Percentiles rank a stretch among this genome's conserved stretches.
Evolutionary conservation across 2,329 filamentous ascomycete genomes (phyloP).

Genomic region (Colletotrichum phormii): DNA sequence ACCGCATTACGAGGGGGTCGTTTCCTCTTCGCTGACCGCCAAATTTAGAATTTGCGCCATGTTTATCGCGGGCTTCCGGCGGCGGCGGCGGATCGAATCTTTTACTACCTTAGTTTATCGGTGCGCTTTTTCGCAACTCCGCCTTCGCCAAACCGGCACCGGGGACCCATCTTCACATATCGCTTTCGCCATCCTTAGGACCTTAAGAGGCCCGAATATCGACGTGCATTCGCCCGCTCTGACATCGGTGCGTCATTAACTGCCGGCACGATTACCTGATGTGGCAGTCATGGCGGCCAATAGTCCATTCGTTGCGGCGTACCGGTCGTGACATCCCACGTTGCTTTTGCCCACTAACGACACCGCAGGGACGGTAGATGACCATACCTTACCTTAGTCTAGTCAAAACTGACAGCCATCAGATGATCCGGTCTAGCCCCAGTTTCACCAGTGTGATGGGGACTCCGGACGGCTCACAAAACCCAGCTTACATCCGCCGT

Average conservation of each 20-base stretch:
- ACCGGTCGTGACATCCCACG: constrained; percentile 27
- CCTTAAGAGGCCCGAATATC: constrained; percentile 17
- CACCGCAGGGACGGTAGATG: constrained; percentile 33
- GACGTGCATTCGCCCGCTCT: constrained; percentile 32
- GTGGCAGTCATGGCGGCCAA: constrained; percentile 34
- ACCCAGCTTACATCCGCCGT: constrained; percentile 32
- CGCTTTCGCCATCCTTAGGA: background rate
- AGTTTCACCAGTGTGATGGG: constrained; percentile 35
- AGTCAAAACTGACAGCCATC: constrained; percentile 31
- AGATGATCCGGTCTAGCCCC: constrained; percentile 36
- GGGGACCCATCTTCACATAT: constrained; percentile 8
- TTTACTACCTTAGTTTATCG: background rate
- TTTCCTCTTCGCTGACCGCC: background rate
- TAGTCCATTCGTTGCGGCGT: constrained; percentile 34
- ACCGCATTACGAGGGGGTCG: background rate
- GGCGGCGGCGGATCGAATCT: background rate
- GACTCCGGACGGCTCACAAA: constrained; percentile 33
- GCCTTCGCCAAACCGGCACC: background rate
- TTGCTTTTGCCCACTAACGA: constrained; percentile 35
- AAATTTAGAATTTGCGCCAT: constrained; percentile 14
- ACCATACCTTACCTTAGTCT: constrained; percentile 26
- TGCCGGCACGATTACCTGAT: constrained; percentile 30
- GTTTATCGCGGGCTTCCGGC: background rate
- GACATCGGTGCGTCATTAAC: constrained; percentile 27
- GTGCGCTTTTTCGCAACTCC: constrained; percentile 2